Evolutionary conservation across 306 rosid genomes (phyloP).

Genomic region (Cucurbita pepo): DNA sequence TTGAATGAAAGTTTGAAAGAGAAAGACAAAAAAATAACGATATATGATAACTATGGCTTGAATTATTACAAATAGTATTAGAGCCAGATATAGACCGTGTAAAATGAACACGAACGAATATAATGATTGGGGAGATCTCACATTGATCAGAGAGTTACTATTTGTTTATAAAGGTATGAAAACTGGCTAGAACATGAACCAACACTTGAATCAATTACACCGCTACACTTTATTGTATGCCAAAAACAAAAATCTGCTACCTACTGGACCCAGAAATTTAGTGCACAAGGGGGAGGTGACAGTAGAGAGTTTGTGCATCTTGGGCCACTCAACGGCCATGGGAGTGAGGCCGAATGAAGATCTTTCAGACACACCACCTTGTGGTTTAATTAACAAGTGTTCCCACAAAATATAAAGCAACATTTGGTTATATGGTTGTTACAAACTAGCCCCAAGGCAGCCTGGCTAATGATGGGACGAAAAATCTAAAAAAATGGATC

Average conservation of each 20-base stretch:
- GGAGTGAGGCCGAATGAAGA: neutral
- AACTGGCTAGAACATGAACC: too few relatives aligned
- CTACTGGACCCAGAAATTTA: conserved; percentile 5
- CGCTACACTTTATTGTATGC: neutral
- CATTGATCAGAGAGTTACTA: too few relatives aligned
- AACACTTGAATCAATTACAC: neutral
- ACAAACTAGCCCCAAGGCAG: neutral
- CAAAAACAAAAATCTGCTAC: neutral
- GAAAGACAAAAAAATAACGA: too few relatives aligned
- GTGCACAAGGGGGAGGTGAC: neutral
- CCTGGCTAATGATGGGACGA: neutral
- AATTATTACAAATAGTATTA: too few relatives aligned
- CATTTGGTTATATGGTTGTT: neutral
- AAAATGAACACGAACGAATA: too few relatives aligned
- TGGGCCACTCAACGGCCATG: neutral
- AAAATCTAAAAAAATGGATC: neutral
- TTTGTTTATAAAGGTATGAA: too few relatives aligned
- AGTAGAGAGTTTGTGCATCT: neutral
- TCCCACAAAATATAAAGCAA: neutral
- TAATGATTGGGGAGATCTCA: too few relatives aligned
- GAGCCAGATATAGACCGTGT: too few relatives aligned
- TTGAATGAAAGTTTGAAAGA: fast-evolving
- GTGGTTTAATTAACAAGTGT: neutral
- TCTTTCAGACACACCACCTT: conserved; percentile 1
- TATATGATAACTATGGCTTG: too few relatives aligned